Evolutionary conservation across 257 asterid genomes (phyloP), one percentile per base, ranked within the genome.

Genomic region (Solanum clarkiae): DNA sequence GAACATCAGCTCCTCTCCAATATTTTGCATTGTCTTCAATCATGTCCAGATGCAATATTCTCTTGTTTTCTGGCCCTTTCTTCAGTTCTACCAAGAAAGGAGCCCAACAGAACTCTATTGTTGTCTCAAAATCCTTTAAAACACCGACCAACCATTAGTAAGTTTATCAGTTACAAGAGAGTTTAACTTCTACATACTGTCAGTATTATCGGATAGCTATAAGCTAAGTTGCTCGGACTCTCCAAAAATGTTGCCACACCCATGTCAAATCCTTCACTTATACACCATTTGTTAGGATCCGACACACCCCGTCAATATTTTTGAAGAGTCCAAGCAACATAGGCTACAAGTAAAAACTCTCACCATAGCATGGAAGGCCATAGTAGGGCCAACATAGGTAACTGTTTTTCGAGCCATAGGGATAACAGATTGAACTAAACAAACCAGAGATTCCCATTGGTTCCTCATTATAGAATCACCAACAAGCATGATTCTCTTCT

Each of bases 401-500:
- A 94, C 92, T 1, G 94, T 92, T 84, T 95, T 95, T 68, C 97
- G 74, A 18, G 93, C 89, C 40, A 90, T 87, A 4, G 99, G 98
- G 59, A 94, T 88, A 2, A 94, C 98, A 20, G 99, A 94, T 45
- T 95, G 98, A 79, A 94, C 91, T 85, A 95, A 87, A 85, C 99
- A 95, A 13, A 95, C 98, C 4, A 94, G 97, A 81, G 99, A 95
- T 84, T 94, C 99, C 99, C 99, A 95, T 74, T 95, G 99, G 85
- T 95, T 95, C 89, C 99, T 91, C 95, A 92, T 87, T 85, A 95
- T 95, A 69, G 99, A 95, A 88, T 95, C 98, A 17, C 99, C 99
- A 1, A 95, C 97, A 59, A 95, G 93, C 98, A 95, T 93, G 74
- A 95, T 90, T 85, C 98, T 92, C 89, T 93, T 95, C 90, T 94